A percentile compares a stretch with the other conserved stretches of the same genome.
These are phyloP conservation scores for Penicillium ochrochloron DNA, from an alignment of 495 filamentous ascomycete species.

Conservation along the genomic window DNA sequence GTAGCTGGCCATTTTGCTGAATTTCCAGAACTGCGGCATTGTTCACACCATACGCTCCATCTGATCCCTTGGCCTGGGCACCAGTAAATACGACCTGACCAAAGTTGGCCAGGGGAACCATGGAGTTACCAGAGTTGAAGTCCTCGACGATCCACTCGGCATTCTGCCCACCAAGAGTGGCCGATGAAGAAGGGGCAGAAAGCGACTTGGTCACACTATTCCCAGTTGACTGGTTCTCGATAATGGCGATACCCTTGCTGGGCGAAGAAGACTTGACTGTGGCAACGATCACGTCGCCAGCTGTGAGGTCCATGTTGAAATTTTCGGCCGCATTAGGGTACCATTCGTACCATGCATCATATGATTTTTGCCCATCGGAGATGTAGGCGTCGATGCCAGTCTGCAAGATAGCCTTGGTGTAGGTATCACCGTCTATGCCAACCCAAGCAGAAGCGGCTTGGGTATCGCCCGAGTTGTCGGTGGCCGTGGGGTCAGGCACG, in stretches of 20 bases:
- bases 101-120: conserved; percentile 61
- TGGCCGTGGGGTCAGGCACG: conserved; percentile 55
- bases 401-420: conserved; percentile 60
- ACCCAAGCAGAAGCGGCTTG: conserved; percentile 67
- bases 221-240: conserved; percentile 62
- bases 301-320: conserved; percentile 57
- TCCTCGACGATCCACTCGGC: conserved; percentile 73
- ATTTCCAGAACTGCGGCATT: conserved; percentile 57
- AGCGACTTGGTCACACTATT: conserved; percentile 57
- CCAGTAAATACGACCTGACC: conserved; percentile 55
- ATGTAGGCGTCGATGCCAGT: conserved; percentile 64
- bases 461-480: conserved; percentile 34
- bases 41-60: conserved; percentile 37
- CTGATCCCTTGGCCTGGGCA: conserved; percentile 42
- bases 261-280: conserved; percentile 53
- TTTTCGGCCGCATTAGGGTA: conserved; percentile 60
- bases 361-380: conserved; percentile 40
- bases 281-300: conserved; percentile 61
- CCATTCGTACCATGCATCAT: conserved; percentile 70
- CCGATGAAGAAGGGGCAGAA: conserved; percentile 37
- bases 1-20: conserved; percentile 51
- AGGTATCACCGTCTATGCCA: conserved; percentile 64
- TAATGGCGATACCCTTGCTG: conserved; percentile 55
- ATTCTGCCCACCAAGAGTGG: conserved; percentile 51
- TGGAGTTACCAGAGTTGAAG: conserved; percentile 49